These are phyloP conservation scores for Phytophthora fragariaefolia DNA, from an alignment of 352 stramenopile species.

Conservation along the genomic window DNA sequence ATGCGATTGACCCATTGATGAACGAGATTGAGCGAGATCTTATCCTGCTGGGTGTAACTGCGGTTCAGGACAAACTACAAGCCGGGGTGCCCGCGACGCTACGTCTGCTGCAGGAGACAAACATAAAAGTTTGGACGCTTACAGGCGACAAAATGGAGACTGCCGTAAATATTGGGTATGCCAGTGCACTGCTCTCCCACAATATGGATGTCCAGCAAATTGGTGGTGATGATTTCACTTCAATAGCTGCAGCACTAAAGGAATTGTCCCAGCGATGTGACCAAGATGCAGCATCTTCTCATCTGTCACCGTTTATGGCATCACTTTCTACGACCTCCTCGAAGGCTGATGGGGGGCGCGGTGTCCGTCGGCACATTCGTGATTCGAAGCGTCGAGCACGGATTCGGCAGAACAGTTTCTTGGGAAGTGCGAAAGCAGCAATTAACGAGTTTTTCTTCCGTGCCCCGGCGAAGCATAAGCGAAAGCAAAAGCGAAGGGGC, in stretches of 20 bases:
- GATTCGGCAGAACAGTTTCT: constrained; percentile 26
- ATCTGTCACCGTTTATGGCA: constrained; percentile 19
- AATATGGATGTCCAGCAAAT: constrained; percentile 82
- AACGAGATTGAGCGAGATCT: constrained; percentile 87
- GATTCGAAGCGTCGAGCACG: constrained; percentile 8
- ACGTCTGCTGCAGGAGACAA: constrained; percentile 80
- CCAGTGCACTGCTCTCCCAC: constrained; percentile 83
- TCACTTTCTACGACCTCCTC: constrained; percentile 9
- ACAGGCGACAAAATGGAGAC: constrained; percentile 96
- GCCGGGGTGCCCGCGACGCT: constrained; percentile 91
- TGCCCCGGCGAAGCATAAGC: constrained; percentile 18
- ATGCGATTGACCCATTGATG: constrained; percentile 80
- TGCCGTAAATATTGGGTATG: constrained; percentile 96
- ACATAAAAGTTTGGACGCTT: constrained; percentile 95
- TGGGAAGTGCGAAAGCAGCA: constrained; percentile 29
- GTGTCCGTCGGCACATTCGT: constrained; percentile 8
- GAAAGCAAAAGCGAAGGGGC: constrained; percentile 32
- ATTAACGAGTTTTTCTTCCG: constrained; percentile 27
- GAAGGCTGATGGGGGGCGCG: constrained; percentile 8
- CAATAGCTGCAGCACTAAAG: constrained; percentile 58
- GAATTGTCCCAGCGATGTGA: constrained; percentile 48
- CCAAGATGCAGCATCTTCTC: background rate
- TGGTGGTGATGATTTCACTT: constrained; percentile 60
- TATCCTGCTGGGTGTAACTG: constrained; percentile 85
- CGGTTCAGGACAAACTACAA: constrained; percentile 95